phyloP scores from a whole-genome alignment of 1,284 basidiomycete genomes.

The Ustilago shanxiensis region DNA sequence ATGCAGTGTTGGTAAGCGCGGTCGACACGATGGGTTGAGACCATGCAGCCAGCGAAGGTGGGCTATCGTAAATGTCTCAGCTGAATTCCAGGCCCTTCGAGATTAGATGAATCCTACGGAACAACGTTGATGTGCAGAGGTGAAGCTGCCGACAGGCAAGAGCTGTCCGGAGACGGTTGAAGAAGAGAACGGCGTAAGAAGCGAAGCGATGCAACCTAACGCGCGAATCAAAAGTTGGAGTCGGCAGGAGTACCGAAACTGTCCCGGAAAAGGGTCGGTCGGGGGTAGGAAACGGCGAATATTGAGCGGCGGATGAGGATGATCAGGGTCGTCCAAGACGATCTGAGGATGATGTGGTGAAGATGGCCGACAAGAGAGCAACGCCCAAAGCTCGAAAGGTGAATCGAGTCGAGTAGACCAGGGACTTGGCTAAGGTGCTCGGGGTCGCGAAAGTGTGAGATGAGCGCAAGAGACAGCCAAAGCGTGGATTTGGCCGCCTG shows the following conservation, averaged over 20 bases:
- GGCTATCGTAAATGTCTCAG: background rate
- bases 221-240: too few relatives aligned
- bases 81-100: background rate
- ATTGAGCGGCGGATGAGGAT: background rate
- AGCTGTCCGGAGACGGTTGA: background rate
- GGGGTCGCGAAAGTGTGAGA: background rate
- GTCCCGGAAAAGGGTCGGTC: background rate
- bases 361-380: background rate
- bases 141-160: background rate
- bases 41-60: conserved; percentile 9
- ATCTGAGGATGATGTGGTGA: conserved; percentile 12
- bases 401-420: background rate
- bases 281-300: background rate
- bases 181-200: background rate
- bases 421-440: background rate
- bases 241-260: background rate
- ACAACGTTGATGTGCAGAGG: background rate
- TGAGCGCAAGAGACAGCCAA: conserved; percentile 1
- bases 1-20: conserved; percentile 10
- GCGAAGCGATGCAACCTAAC: background rate
- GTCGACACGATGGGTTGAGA: background rate
- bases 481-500: conserved; percentile 19
- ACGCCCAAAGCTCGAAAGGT: conserved; percentile 12
- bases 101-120: background rate
- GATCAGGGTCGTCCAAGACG: conserved; percentile 16